Evolutionary conservation across 106 monocot species (phyloP).

Genomic region (Hemerocallis citrina): DNA sequence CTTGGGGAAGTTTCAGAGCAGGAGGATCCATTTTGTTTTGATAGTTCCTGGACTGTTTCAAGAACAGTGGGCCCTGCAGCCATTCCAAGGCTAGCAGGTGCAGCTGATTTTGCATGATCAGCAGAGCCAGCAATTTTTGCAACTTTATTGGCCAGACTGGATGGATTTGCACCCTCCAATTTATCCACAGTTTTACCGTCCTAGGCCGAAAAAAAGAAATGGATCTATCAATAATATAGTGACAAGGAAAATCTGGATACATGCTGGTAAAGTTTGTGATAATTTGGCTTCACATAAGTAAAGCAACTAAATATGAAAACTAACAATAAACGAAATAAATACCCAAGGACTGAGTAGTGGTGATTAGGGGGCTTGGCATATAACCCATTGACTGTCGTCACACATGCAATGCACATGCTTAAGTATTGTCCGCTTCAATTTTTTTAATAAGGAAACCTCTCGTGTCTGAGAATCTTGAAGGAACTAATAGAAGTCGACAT

Average conservation of each 20-base stretch:
- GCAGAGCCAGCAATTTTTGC: slow-evolving; percentile 64
- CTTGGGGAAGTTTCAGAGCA: neutral
- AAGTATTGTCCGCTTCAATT: too few relatives aligned
- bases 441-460: too few relatives aligned
- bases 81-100: slow-evolving; percentile 84
- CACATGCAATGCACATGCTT: too few relatives aligned
- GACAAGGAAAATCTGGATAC: neutral
- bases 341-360: too few relatives aligned
- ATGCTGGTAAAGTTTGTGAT: neutral
- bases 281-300: neutral
- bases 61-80: slow-evolving; percentile 67
- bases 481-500: too few relatives aligned
- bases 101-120: slow-evolving; percentile 45
- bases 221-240: neutral
- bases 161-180: slow-evolving; percentile 84
- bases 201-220: slow-evolving; percentile 11
- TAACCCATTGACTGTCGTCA: too few relatives aligned
- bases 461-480: too few relatives aligned
- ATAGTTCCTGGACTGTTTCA: slow-evolving; percentile 61
- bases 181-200: slow-evolving; percentile 79
- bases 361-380: too few relatives aligned
- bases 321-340: too few relatives aligned
- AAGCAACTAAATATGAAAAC: too few relatives aligned
- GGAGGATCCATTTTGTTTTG: slow-evolving; percentile 39
- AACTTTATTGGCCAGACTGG: slow-evolving; percentile 81